phyloP scores from a whole-genome alignment of 1,284 basidiomycete species.

The Marasmius sp. region DNA sequence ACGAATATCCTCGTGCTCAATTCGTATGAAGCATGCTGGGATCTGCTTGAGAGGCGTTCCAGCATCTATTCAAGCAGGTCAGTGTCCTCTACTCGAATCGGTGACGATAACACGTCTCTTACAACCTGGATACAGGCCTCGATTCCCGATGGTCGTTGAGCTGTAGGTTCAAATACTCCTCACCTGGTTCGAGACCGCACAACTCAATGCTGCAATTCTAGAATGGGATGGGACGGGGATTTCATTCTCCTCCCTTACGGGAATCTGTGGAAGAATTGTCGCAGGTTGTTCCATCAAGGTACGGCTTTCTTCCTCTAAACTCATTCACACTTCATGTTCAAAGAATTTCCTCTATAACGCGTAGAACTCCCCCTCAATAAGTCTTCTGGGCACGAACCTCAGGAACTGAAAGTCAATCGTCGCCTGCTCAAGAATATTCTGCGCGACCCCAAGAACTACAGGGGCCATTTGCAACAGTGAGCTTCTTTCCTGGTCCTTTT shows the following conservation, averaged over 20 bases:
- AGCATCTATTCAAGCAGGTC: background rate
- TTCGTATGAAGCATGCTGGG: background rate
- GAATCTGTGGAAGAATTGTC: background rate
- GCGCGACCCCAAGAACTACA: too few species aligned
- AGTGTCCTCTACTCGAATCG: background rate
- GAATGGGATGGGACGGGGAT: background rate
- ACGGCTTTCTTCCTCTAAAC: background rate
- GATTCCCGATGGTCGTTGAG: background rate
- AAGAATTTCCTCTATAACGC: too few species aligned
- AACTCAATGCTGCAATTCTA: background rate
- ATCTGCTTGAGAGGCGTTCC: background rate
- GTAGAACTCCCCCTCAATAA: background rate
- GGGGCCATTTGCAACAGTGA: too few species aligned
- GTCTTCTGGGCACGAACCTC: background rate
- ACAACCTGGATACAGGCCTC: background rate
- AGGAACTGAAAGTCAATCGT: too few species aligned
- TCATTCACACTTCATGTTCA: background rate
- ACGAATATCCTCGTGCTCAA: background rate
- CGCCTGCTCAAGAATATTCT: too few species aligned
- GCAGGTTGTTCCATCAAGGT: background rate
- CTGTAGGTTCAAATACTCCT: background rate
- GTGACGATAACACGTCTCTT: background rate
- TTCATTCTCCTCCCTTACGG: background rate
- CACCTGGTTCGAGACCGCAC: background rate
- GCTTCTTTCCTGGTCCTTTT: too few species aligned